Base-by-base conservation (phyloP, 2,329 filamentous ascomycete species). In the Geosmithia putterillii region DNA sequence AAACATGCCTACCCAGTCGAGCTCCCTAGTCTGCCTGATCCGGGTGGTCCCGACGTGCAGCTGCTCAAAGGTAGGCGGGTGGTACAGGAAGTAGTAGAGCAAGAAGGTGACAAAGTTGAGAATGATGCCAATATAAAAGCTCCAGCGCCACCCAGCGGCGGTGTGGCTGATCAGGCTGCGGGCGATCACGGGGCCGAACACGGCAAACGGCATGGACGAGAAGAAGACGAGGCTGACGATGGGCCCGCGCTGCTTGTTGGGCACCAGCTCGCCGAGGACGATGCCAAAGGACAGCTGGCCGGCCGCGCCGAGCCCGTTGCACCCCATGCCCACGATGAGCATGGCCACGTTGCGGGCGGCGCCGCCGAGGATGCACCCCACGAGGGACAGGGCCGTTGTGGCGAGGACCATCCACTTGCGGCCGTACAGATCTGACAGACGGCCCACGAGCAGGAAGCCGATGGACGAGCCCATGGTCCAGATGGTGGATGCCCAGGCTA, bases 71-170 rank as follows among this genome's bases (percentile, higher is more conserved):
- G 60, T 62, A 0, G 70, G 68, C 20, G 67, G 70, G 47, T 64
- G 63, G 53, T 72, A 73, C 44, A 67, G 64, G 47, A 68, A 57
- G 28, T 56, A 54, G 45, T 64, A 70, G 7, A 69, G 57, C 2
- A 59, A 50, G 2, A 66, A 49, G 10, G 63, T 56, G 19, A 67
- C 45, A n/a, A 56, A 58, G 32, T 57, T 61, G 44, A 67, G 56
- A 42, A 70, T 66, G 48, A 67, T 65, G 44, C 63, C 64, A 4
- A 74, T 50, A 48, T 68, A 72, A 52, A 68, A 75, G 44, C 56
- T 63, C 66, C 69, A 71, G 36, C 71, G 59, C 70, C 70, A 74
- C 17, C 57, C 54, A 3, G 59, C 51, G 4, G 48, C 52, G 1
- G 69, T 71, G 41, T 67, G 58, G 20, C 58, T 45, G 44, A 69